Evolutionary conservation across 805 yeast genomes (phyloP), one percentile per base, ranked within the genome.

Genomic region (Saccharomycopsis sp.): DNA sequence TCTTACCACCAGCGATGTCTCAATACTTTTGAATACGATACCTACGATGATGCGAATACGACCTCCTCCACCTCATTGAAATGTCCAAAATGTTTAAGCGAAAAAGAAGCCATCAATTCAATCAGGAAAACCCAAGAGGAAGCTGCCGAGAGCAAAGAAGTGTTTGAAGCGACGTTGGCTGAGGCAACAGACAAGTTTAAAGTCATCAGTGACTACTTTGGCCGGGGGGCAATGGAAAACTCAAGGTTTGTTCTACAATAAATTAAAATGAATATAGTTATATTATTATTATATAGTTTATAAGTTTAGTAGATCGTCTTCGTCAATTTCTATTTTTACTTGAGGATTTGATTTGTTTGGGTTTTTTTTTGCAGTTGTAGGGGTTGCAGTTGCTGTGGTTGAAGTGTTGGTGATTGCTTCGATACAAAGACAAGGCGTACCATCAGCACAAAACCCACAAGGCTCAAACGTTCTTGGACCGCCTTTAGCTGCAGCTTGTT

Each of bases 391-490:
- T 27, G 13, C 31, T 31, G 35, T 17, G 35, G 14, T 20, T 13
- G 13, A 26, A 13, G 29, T 26, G 6, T 43, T 43, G 9, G 16
- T 28, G 16, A 43, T 43, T 14, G 77, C 84, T 54, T 87, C 96
- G 22, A 89, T 75, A 60, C 97, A 89, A 2, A 89, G 83, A 63
- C 97, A 89, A 2, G 95, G 88, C 0, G 95, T 80, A 53, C 80
- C 93, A 54, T 85, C 95, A 0, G 95, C 78, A 59, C 97, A 89
- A 62, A 89, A 89, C 0, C 97, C 97, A 63, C 97, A 89, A 48
- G 83, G 77, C 53, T 84, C 94, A 14, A 44, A 41, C 22, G 7
- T 35, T 22, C 22, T 22, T 7, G 22, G n/a, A 14, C 39, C 17
- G 17, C 7, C 24, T 35, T 21, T 35, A 22, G 39, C 28, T 27